Evolutionary conservation across 1,284 basidiomycete genomes (phyloP), one percentile per base, ranked within the genome.

Genomic region (Leccinum pallidistipes): DNA sequence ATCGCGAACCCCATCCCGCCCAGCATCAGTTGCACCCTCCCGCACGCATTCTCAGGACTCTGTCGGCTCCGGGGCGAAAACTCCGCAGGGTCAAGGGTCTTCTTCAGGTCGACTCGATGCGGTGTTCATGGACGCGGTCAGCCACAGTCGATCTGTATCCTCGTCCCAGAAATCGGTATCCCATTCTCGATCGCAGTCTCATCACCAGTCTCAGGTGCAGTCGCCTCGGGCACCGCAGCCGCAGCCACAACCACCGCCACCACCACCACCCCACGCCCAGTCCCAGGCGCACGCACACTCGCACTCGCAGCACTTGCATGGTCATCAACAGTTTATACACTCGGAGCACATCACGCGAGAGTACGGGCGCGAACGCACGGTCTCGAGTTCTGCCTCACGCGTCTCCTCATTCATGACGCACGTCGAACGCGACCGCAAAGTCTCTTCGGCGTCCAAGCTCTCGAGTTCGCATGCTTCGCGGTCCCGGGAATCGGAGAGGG

Each of bases 1-100:
- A 14, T 76, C 73, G 40, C 73, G 72, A 9, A 63, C 53, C 0
- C 68, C 65, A 1, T 75, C 71, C 24, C 73, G 74, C 27, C 63
- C 72, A 2, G 55, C 70, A 4, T 73, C 71, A 1, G 71, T 73
- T 50, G 69, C 67, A 1, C 62, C 74, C 8, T 76, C 71, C 21
- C 73, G 72, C 9, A 62, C 72, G 1, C 64, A 71, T 12, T 72
- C 73, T 29, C 71, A 69, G 27, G 74, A 73, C 49, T 74, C 71
- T 21, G 1, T 66, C 24, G 65, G 62, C 2, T 75, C 71, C 11
- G 71, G 71, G 1, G 65, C 66, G 27, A 73, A 52, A 64, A 76
- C 73, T 12, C 74, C 73, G 34, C 68, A 60, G 12, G 71, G 65
- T 3, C 66, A 61, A 9, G 69, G 62, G 18, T 24, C 27, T 3